Evolutionary conservation across 1,284 basidiomycete genomes (phyloP), one percentile per base, ranked within the genome.

Genomic region (Naganishia cerealis): DNA sequence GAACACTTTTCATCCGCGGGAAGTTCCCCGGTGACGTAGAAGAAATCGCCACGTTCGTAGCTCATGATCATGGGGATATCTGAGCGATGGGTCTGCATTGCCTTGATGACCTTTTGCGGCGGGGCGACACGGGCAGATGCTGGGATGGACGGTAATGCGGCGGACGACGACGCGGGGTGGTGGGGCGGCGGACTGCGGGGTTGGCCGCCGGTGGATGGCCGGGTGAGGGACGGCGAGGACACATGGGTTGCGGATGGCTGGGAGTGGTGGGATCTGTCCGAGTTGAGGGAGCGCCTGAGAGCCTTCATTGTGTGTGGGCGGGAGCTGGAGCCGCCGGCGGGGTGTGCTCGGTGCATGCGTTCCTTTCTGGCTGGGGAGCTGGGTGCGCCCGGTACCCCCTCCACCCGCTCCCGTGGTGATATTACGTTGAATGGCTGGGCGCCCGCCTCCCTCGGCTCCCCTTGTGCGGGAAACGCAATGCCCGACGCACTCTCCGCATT

Each of bases 31-130:
- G 92, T 84, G 68, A 99, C 94, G 81, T 98, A 92, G 83, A 97
- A 98, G 82, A 98, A 98, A 82, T 99, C 96, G 71, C 96, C 96
- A 80, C 91, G 90, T 73, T 87, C 84, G 78, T 98, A 99, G 53
- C 90, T 87, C 66, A 99, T 87, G 76, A 98, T 90, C 76, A 92
- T 89, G 0, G 93, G 91, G 0, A 88, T 86, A 67, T 85, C 84
- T 1, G 91, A 87, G 53, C 85, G 82, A 81, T 94, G 88, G 24
- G 85, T 79, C 33, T 85, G 80, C 71, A 90, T 84, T 6, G 96
- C 94, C 68, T 91, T 89, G 75, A 99, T 96, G 76, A 98, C 94
- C 79, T 94, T 95, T 81, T 95, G 91, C 0, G 96, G 94, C 1
- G 94, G 94, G 5, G 88, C 81, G 68, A 91, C 86, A 56, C 88